Conservation (phyloP, 225 moss, liverwort and hornwort genomes). For the Pleurozium schreberi region DNA sequence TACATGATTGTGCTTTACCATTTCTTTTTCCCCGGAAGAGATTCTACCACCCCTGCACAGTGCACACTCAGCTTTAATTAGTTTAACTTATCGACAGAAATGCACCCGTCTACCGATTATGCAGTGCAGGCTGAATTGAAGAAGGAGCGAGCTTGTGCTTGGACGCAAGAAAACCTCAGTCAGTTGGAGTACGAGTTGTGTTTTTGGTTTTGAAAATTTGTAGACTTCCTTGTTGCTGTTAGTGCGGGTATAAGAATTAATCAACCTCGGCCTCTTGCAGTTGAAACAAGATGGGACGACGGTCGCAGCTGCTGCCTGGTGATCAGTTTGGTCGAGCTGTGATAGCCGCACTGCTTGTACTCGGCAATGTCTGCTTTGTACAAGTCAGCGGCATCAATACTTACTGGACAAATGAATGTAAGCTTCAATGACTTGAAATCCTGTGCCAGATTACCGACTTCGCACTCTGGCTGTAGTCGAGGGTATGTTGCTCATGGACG, state of each 20-base stretch:
- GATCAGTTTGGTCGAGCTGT: not conserved
- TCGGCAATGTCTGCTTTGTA: not conserved
- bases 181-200: not conserved
- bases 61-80: not conserved
- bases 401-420: rapidly evolving
- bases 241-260: not conserved
- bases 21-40: not conserved
- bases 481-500: no score
- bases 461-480: no score
- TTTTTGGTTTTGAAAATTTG: not conserved
- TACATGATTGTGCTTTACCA: not conserved
- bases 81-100: not conserved
- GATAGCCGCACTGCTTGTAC: not conserved
- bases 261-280: not conserved
- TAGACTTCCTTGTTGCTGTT: no score
- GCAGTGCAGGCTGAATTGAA: not conserved
- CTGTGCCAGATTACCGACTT: no score
- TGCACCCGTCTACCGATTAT: not conserved
- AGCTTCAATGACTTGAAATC: not conserved
- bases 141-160: not conserved
- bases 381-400: rapidly evolving
- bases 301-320: not conserved
- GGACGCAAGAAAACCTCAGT: no score
- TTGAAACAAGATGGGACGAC: not conserved
- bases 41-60: not conserved